phyloP scores from a whole-genome alignment of 1,284 basidiomycete species.

The Pyrrhoderma lamaoense region DNA sequence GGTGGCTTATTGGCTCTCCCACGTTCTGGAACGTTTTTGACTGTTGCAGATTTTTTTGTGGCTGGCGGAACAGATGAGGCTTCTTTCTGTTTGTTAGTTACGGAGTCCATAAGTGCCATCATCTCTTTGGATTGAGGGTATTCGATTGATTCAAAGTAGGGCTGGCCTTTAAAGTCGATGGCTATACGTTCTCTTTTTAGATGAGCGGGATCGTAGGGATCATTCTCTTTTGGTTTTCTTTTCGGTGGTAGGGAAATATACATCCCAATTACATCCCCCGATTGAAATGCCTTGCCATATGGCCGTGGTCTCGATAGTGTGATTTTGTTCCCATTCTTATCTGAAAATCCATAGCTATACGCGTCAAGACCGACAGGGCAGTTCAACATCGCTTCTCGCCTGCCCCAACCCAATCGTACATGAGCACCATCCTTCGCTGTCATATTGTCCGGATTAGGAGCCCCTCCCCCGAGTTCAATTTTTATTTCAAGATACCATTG shows the following conservation, averaged over 20 bases:
- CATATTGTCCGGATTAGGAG: slow-evolving; percentile 37
- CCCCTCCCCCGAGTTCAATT: slow-evolving; percentile 72
- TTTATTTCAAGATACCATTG: slow-evolving; percentile 93
- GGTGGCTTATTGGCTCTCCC: slow-evolving; percentile 27
- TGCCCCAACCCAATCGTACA: slow-evolving; percentile 86
- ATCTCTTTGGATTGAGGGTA: slow-evolving; percentile 93
- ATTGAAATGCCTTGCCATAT: slow-evolving; percentile 69
- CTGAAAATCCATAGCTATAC: slow-evolving; percentile 88
- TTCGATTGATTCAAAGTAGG: slow-evolving; percentile 93
- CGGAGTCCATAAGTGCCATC: slow-evolving; percentile 68
- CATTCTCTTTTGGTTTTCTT: slow-evolving; percentile 45
- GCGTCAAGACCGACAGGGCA: slow-evolving; percentile 91
- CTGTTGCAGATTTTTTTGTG: slow-evolving; percentile 58
- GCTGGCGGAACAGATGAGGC: slow-evolving; percentile 51
- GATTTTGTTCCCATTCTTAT: slow-evolving; percentile 89
- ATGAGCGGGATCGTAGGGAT: slow-evolving; percentile 66
- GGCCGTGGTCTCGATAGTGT: slow-evolving; percentile 74
- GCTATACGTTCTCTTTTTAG: slow-evolving; percentile 82
- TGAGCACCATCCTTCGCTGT: slow-evolving; percentile 63
- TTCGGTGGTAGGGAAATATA: slow-evolving; percentile 82
- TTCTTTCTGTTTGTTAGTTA: slow-evolving; percentile 39
- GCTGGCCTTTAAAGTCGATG: slow-evolving; percentile 93
- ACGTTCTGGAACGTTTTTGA: slow-evolving; percentile 58
- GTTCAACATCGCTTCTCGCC: slow-evolving; percentile 88
- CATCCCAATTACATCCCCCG: slow-evolving; percentile 91